Conservation (phyloP, 2,329 filamentous ascomycete genomes). For the Dothideomycetes sp. region DNA sequence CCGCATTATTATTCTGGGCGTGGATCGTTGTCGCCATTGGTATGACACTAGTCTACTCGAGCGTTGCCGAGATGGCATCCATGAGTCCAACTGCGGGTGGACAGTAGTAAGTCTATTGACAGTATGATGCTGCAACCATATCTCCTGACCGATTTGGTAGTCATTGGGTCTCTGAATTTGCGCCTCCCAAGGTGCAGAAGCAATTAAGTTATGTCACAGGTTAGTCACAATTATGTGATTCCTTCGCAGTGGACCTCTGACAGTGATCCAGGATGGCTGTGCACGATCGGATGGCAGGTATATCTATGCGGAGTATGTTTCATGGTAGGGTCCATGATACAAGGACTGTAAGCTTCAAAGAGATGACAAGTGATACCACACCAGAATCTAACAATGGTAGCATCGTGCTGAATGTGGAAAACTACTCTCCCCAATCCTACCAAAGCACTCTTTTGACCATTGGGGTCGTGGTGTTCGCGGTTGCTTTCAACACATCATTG, state of each 20-base stretch:
- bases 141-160: conserved; percentile 15
- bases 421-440: conserved; percentile 31
- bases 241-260: conserved; percentile 8
- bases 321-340: conserved; percentile 33
- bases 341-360: too few relatives aligned
- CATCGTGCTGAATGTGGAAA: conserved; percentile 31
- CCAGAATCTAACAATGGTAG: too few relatives aligned
- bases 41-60: conserved; percentile 12
- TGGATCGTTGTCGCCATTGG: conserved; percentile 10
- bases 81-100: conserved; percentile 10
- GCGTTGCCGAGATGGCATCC: conserved; percentile 13
- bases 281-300: conserved; percentile 30
- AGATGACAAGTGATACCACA: too few relatives aligned
- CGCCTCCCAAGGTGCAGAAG: conserved; percentile 15
- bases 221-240: not conserved
- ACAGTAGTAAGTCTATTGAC: conserved; percentile 14
- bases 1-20: conserved; percentile 14
- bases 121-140: not conserved
- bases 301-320: conserved; percentile 33
- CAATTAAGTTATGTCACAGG: conserved; percentile 16
- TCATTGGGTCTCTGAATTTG: conserved; percentile 17
- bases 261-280: too few relatives aligned
- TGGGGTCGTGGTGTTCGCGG: conserved; percentile 12
- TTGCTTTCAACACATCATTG: conserved; percentile 19
- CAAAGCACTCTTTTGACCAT: conserved; percentile 32